Base-by-base conservation (phyloP, 306 rosid species). In the Benincasa hispida region DNA sequence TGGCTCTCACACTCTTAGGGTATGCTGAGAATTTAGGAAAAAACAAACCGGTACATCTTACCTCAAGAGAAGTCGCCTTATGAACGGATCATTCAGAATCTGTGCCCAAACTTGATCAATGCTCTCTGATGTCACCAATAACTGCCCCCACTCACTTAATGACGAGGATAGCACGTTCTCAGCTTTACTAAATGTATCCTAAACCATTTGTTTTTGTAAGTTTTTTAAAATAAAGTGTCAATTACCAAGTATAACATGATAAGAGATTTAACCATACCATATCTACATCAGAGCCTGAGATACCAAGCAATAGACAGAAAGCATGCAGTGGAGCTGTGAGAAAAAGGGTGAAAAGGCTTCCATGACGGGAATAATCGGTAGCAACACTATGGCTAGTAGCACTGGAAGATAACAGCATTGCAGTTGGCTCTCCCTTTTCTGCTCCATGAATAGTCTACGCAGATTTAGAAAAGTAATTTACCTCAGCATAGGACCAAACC, bases 281-380 rank as follows among this genome's bases (percentile, higher is more conserved):
- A 65, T 91, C 97, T 78, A 89, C 74, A 76, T 90, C 93, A 60
- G 91, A 66, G 81, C 88, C 89, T 45, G 95, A 84, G 84, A 86
- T 77, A 83, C 93, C 93, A 32, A 94, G 81, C 88, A 94, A 75
- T 76, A 90, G 80, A 83, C 95, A 90, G 76, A 94, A 82, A 80
- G 95, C 96, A 87, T 91, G 98, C 84, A 94, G 63, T 0, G 98
- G 98, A 82, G 95, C 91, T 35, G 98, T 87, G 62, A 94, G 91
- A 80, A 94, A 94, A 90, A 88, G 79, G 85, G 97, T 94, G 87
- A 94, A 94, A 51, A 90, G 82, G 86, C 97, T 89, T 69, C 96
- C 98, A 79, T 89, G 83, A 76, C 77, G 82, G 30, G 88, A 82
- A 81, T 62, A 91, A 55, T 82, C 85, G 32, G 80, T 22, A 63